Evolutionary conservation across 768 basidiomycete genomes (phyloP).

Genomic region (Russula lepida): DNA sequence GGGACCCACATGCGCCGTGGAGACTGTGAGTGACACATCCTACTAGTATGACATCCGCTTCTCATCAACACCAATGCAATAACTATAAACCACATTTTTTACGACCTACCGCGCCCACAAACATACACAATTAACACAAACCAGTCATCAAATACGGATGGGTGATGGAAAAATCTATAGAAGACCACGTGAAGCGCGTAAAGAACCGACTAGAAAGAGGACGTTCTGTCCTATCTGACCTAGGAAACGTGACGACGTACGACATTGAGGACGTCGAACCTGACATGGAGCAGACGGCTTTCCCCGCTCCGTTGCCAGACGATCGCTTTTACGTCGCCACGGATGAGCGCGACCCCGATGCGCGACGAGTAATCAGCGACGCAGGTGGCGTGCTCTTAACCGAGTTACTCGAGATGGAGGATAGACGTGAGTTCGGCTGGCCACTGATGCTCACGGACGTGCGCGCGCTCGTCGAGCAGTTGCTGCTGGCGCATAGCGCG

Average conservation of each 20-base stretch:
- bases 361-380: constrained; percentile 27
- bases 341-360: constrained; percentile 35
- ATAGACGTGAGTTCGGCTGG: constrained; percentile 35
- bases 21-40: constrained; percentile 29
- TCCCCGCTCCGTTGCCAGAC: not conserved
- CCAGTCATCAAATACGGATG: constrained; percentile 28
- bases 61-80: not conserved
- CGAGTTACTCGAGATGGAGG: constrained; percentile 36
- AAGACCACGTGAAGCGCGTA: constrained; percentile 31
- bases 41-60: no score
- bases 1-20: constrained; percentile 37
- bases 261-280: constrained; percentile 3
- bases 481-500: constrained; percentile 27
- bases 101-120: not conserved
- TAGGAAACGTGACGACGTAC: constrained; percentile 8
- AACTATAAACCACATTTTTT: not conserved
- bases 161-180: constrained; percentile 30
- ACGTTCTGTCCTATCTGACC: constrained; percentile 22
- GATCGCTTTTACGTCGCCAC: constrained; percentile 30
- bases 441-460: constrained; percentile 36
- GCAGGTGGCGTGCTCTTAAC: constrained; percentile 34
- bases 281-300: not conserved
- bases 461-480: constrained; percentile 36
- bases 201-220: constrained; percentile 25
- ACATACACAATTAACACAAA: not conserved